Base-by-base conservation (phyloP, 495 filamentous ascomycete genomes). In the Penicillium flavigenum region DNA sequence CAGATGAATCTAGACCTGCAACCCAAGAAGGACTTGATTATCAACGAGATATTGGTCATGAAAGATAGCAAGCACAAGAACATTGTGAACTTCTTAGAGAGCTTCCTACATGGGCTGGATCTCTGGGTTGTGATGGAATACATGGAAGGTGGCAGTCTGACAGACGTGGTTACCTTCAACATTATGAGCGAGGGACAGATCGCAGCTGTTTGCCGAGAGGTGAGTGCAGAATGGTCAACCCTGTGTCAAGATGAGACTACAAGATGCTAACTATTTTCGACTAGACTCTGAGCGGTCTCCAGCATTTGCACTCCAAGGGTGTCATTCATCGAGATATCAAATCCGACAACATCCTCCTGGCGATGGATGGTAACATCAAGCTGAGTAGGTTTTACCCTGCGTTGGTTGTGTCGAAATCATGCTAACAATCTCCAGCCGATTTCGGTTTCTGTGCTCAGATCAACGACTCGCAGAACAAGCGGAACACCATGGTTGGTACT, bases 41-140 rank as follows among this genome's bases (percentile, higher is more conserved):
- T 98, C 74, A 98, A 98, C 69, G 94, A 98, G 67, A 98, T 98
- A 58, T 72, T 98, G 34, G 94, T 98, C 29, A 98, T 98, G 94
- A 96, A 96, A 76, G 94, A 97, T 65, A 96, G 91, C 76, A 93
- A 90, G 51, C 94, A 98, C 71, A 92, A 89, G 71, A 98, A 98
- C 67, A 96, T 98, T 69, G 94, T 98, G 71, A 98, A 98, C 69
- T 98, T 97, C 74, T 89, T 97, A 75, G 94, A 97, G 77, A 96
- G 92, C 69, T 98, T 89, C 70, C 78, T 98, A 20, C 87, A 92
- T 38, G 81, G 83, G 4, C 85, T 93, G 19, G 94, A 98, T 69
- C 73, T 98, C 41, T 98, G 94, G 94, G 94, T 98, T 12, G 91
- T 98, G 27, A 98, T 98, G 94, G 94, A 98, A 70, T 98, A 91